phyloP scores from a whole-genome alignment of 2,329 filamentous ascomycete species.

The Cladophialophora bantiana region DNA sequence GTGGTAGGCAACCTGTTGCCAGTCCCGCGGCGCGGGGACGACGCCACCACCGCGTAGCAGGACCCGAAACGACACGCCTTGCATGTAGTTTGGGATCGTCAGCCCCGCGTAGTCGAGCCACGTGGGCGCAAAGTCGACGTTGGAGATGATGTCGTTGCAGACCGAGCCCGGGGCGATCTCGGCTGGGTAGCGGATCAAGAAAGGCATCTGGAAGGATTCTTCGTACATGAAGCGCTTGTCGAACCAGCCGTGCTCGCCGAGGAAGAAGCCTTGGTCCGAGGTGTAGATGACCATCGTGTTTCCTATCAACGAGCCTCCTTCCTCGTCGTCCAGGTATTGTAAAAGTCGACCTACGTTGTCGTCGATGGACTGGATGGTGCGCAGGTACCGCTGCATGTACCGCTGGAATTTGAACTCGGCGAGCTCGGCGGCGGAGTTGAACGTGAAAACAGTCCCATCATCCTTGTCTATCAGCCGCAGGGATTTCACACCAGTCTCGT shows the following conservation, averaged over 20 bases:
- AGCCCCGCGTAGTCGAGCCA: slow-evolving; percentile 57
- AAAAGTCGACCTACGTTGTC: slow-evolving; percentile 61
- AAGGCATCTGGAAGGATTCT: slow-evolving; percentile 64
- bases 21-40: slow-evolving; percentile 41
- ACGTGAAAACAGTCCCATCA: slow-evolving; percentile 56
- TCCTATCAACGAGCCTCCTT: slow-evolving; percentile 44
- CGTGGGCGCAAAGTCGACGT: slow-evolving; percentile 62
- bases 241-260: slow-evolving; percentile 65
- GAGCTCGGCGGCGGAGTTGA: slow-evolving; percentile 52
- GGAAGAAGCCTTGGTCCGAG: slow-evolving; percentile 64
- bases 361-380: slow-evolving; percentile 61
- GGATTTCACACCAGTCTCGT: slow-evolving; percentile 39
- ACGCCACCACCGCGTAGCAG: slow-evolving; percentile 52
- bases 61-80: slow-evolving; percentile 55
- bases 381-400: slow-evolving; percentile 64
- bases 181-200: slow-evolving; percentile 56
- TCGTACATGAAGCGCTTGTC: slow-evolving; percentile 67
- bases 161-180: slow-evolving; percentile 51
- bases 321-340: slow-evolving; percentile 54
- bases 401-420: slow-evolving; percentile 64
- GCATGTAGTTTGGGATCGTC: slow-evolving; percentile 58
- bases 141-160: slow-evolving; percentile 59
- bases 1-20: slow-evolving; percentile 62
- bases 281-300: slow-evolving; percentile 63
- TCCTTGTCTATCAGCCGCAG: slow-evolving; percentile 56